Conservation (phyloP, 805 yeast species). For the Jamesozyma piceae region DNA sequence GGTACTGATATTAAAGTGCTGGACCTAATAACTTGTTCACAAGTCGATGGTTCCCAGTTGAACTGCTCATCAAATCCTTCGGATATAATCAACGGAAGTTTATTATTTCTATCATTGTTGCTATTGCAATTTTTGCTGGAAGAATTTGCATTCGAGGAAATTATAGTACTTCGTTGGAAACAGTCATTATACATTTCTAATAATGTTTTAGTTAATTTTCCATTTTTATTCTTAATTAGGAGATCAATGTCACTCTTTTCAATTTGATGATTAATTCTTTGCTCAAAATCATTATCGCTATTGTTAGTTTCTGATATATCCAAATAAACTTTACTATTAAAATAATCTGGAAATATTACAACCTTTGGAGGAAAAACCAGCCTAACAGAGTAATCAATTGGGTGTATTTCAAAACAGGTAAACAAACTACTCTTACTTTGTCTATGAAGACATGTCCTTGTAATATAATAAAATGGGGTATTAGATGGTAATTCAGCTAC, state of each 20-base stretch:
- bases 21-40: conserved; percentile 7
- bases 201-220: neutral
- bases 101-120: neutral
- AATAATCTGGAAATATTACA: conserved; percentile 14
- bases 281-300: conserved; percentile 2
- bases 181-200: neutral
- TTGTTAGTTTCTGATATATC: neutral
- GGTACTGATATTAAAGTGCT: conserved; percentile 16
- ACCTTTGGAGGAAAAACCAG: conserved; percentile 10
- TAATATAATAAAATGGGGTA: conserved; percentile 14
- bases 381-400: conserved; percentile 7
- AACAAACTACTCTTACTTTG: conserved; percentile 16
- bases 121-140: neutral
- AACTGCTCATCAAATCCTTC: conserved; percentile 19
- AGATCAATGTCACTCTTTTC: neutral
- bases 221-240: neutral
- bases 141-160: neutral
- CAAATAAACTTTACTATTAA: conserved; percentile 4
- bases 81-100: conserved; percentile 12
- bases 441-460: conserved; percentile 12
- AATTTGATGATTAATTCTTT: conserved; percentile 2
- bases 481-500: conserved; percentile 6
- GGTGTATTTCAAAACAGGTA: conserved; percentile 14
- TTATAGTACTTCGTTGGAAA: neutral
- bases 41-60: conserved; percentile 13